Evolutionary conservation across 805 yeast genomes (phyloP).

Genomic region (Diddensiella caesifluorescens): DNA sequence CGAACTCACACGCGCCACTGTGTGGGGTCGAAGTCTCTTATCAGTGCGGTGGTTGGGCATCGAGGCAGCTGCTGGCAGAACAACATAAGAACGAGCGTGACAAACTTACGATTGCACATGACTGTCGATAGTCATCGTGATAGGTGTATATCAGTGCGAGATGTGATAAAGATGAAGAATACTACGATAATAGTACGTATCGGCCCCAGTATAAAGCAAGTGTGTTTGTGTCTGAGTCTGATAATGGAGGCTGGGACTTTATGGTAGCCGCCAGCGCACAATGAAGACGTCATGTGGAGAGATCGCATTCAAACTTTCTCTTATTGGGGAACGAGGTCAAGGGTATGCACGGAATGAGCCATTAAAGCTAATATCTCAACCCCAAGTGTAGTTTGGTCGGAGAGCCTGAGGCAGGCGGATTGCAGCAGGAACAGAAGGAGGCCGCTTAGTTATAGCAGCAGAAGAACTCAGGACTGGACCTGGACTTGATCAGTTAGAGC

Average conservation of each 20-base stretch:
- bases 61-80: background rate
- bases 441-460: too few relatives aligned
- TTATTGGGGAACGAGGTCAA: too few relatives aligned
- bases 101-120: conserved; percentile 1
- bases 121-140: conserved; percentile 7
- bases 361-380: too few relatives aligned
- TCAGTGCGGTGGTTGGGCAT: background rate
- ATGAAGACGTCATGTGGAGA: too few relatives aligned
- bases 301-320: too few relatives aligned
- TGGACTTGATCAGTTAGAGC: too few relatives aligned
- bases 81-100: too few relatives aligned
- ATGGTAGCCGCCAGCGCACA: background rate
- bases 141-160: background rate
- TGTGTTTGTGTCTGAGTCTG: background rate
- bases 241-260: background rate
- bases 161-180: background rate
- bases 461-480: too few relatives aligned
- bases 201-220: background rate
- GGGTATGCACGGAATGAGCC: too few relatives aligned
- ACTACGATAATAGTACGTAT: background rate
- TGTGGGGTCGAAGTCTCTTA: background rate
- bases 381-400: too few relatives aligned
- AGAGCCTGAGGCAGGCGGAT: too few relatives aligned
- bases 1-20: background rate
- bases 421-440: too few relatives aligned